Conservation (phyloP, 2,329 filamentous ascomycete genomes). For the Sclerotinia nivalis region DNA sequence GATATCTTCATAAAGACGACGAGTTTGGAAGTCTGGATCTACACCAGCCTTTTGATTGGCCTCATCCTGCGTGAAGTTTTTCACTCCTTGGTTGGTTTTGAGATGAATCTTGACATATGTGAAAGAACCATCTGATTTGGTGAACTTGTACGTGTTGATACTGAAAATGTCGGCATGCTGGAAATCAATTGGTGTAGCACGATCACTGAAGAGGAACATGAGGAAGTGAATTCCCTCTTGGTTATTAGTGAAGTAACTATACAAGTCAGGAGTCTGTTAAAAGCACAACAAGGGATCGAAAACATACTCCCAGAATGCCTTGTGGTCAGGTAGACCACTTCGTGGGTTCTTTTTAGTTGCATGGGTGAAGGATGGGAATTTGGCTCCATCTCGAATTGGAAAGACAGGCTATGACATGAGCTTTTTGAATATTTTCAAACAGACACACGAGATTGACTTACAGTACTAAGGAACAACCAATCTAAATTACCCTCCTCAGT, state of each 20-base stretch:
- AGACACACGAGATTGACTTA: constrained; percentile 68
- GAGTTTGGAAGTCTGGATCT: constrained; percentile 41
- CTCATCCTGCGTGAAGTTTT: constrained; percentile 51
- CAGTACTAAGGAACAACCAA: constrained; percentile 4
- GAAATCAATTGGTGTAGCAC: constrained; percentile 5
- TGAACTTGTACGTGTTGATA: constrained; percentile 52
- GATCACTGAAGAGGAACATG: constrained; percentile 18
- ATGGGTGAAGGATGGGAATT: constrained; percentile 72
- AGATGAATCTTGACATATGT: constrained; percentile 54
- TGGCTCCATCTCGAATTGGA: constrained; percentile 52
- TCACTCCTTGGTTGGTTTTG: constrained; percentile 49
- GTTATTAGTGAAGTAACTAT: constrained; percentile 8
- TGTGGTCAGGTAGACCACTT: constrained; percentile 7
- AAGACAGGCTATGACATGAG: not conserved
- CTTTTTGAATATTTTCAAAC: constrained; percentile 36
- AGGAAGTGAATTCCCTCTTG: constrained; percentile 13
- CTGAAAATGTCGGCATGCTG: constrained; percentile 18
- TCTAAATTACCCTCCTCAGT: constrained; percentile 53
- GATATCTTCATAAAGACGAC: constrained; percentile 52
- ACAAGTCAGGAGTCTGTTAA: not conserved
- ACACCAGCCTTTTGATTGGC: constrained; percentile 45
- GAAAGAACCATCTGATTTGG: constrained; percentile 48
- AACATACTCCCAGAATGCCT: not conserved
- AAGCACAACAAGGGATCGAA: constrained; percentile 49
- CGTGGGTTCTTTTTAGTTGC: constrained; percentile 68